Evolutionary conservation across 2,329 filamentous ascomycete genomes (phyloP), one percentile per base, ranked within the genome.

Genomic region (Scytalidium lignicola): DNA sequence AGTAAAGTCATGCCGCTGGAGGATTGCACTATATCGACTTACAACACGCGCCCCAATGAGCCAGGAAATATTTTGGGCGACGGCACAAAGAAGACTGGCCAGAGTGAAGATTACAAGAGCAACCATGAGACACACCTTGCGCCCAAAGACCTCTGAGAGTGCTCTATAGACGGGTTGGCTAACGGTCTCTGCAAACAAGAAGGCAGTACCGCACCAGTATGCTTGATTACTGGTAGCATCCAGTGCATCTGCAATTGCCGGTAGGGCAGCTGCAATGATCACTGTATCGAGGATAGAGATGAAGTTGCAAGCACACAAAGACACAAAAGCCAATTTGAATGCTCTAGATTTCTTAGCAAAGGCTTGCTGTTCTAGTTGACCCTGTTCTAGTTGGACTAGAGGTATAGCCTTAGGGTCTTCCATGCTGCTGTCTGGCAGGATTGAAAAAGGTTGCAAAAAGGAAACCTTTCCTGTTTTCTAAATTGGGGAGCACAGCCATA

Each of bases 141-240:
- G 40, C 8, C 53, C 51, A 29, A 56, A 51, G 4, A 48, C 49
- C 4, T 44, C 45, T 8, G 48, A 52, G 22, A 56, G 41, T 6
- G 46, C 45, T 5, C 52, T 50, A 44, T 55, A 56, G 10, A 56
- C 19, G n/a, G 54, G 54, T n/a, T 54, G 51, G 9, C 42, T 45
- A 18, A 52, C 50, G 15, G 51, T 47, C 32, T 55, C 50, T 3
- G 55, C 50, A 23, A 56, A 51, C 1, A 56, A 41, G 46, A 55
- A 56, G 5, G 50, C 52, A 13, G 55, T 51, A 5, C 55, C 51
- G 18, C 40, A 28, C 55, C 55, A 56, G 32, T 53, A 56, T 17
- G 55, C 52, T 41, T 52, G 17, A 42, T 50, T 51, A n/a, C 47
- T 51, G 39, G 39, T 43, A 3, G 52, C 52, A 20, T 51, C 43